These are phyloP conservation scores for Hypocrella siamensis DNA, from an alignment of 2,329 filamentous ascomycete species.

Conservation along the genomic window DNA sequence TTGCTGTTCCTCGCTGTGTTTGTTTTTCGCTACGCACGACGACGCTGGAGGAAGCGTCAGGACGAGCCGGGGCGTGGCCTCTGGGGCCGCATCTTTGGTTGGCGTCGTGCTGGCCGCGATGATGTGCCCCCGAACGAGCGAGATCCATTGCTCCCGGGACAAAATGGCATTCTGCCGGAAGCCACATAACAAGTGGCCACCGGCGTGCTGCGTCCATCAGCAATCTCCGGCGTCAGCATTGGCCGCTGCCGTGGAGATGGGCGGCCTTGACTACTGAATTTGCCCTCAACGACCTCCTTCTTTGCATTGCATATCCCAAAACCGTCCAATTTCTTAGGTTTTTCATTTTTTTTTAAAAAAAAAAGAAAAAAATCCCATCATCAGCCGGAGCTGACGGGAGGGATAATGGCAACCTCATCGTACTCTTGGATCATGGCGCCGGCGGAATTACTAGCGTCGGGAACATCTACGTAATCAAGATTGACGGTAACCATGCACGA, in stretches of 20 bases:
- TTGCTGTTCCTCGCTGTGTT: slow-evolving; percentile 7
- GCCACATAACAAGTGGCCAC: too few species aligned
- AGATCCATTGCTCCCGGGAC: too few species aligned
- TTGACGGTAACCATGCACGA: slow-evolving; percentile 70
- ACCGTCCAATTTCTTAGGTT: not conserved
- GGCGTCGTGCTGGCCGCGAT: not conserved
- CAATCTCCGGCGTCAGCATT: too few species aligned
- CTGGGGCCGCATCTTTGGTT: not conserved
- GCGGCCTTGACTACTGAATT: too few species aligned
- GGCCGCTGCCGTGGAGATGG: too few species aligned
- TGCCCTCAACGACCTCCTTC: too few species aligned
- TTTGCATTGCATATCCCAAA: too few species aligned
- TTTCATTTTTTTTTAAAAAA: not conserved
- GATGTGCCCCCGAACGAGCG: too few species aligned
- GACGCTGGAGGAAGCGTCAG: not conserved
- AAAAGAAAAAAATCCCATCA: slow-evolving; percentile 1
- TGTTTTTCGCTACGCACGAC: slow-evolving; percentile 6
- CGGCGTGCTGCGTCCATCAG: too few species aligned
- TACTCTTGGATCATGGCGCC: slow-evolving; percentile 46
- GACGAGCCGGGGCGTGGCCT: slow-evolving; percentile 1
- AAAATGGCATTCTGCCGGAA: too few species aligned
- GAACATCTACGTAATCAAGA: slow-evolving; percentile 62
- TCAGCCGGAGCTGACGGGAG: slow-evolving; percentile 74
- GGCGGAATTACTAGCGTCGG: slow-evolving; percentile 23
- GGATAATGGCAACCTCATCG: slow-evolving; percentile 78